Conservation (phyloP, 441 rosid species). For the Bruguiera hainesii region DNA sequence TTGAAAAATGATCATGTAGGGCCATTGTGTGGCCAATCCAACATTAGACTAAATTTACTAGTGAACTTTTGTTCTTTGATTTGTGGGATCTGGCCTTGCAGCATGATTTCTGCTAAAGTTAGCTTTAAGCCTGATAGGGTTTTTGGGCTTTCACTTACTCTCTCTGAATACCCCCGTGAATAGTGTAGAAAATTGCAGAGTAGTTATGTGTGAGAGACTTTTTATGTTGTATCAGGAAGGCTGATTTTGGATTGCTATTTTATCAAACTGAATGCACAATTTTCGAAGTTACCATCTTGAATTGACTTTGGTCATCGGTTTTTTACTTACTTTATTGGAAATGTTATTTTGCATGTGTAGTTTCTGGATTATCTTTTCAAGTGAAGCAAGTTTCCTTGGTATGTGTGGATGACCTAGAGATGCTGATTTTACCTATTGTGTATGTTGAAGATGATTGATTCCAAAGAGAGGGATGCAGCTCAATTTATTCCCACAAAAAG, state of each 20-base stretch:
- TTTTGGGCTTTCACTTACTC: not conserved
- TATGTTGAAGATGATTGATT: conserved; percentile 38
- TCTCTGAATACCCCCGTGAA: not conserved
- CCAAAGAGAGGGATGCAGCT: conserved; percentile 57
- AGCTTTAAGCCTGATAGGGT: too few relatives aligned
- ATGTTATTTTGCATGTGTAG: not conserved
- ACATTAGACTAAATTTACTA: not conserved
- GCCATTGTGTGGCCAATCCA: not conserved
- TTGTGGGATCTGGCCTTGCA: not conserved
- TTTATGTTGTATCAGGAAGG: not conserved
- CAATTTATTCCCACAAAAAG: conserved; percentile 59
- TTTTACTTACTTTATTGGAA: not conserved
- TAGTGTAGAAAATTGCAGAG: not conserved
- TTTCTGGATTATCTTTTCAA: not conserved
- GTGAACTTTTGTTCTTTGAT: not conserved
- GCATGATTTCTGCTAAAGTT: not conserved
- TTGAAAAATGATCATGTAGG: not conserved
- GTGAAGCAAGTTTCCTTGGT: not conserved
- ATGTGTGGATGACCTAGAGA: not conserved
- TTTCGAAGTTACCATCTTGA: not conserved
- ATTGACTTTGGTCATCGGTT: not conserved
- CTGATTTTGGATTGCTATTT: not conserved
- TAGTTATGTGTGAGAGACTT: not conserved
- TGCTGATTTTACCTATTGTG: conserved; percentile 10
- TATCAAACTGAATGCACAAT: not conserved